Conservation (phyloP, 805 yeast species). For the Metschnikowia proteae region DNA sequence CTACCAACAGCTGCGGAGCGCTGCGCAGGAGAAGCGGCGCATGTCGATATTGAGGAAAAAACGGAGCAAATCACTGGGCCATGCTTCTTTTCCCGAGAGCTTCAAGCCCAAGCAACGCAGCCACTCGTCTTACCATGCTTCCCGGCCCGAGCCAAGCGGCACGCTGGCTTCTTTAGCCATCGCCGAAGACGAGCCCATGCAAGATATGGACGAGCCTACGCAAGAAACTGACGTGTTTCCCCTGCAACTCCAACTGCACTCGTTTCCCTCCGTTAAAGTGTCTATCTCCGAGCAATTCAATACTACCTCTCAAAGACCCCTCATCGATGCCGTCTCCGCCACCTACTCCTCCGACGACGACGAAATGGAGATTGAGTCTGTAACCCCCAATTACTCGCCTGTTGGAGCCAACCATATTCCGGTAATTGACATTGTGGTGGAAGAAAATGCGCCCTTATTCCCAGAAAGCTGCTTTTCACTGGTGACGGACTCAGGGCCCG, state of each 20-base stretch:
- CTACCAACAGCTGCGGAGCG: constrained; percentile 52
- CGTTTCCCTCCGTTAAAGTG: not conserved
- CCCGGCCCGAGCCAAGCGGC: constrained; percentile 16
- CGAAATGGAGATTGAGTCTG: constrained; percentile 9
- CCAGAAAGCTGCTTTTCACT: constrained; percentile 5
- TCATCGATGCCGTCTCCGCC: not conserved
- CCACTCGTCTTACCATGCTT: constrained; percentile 27
- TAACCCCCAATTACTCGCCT: not conserved
- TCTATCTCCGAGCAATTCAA: constrained; percentile 1
- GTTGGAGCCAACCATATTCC: constrained; percentile 28
- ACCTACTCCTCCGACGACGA: constrained; percentile 5
- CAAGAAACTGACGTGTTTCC: not conserved
- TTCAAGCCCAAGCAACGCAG: constrained; percentile 20
- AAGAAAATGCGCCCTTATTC: constrained; percentile 27
- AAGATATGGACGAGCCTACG: not conserved
- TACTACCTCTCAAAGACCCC: constrained; percentile 1
- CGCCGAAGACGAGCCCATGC: constrained; percentile 7
- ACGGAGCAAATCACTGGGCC: constrained; percentile 14
- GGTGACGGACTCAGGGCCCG: too few relatives aligned
- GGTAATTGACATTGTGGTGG: constrained; percentile 39
- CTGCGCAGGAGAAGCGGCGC: constrained; percentile 31
- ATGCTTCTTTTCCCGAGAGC: not conserved
- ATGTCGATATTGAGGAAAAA: constrained; percentile 15
- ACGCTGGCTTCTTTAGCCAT: constrained; percentile 2
- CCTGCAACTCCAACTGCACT: not conserved